Percentiles rank a stretch among this genome's conserved stretches.
phyloP scores from a whole-genome alignment of 345 rosid species.

The Tarenaya hassleriana region DNA sequence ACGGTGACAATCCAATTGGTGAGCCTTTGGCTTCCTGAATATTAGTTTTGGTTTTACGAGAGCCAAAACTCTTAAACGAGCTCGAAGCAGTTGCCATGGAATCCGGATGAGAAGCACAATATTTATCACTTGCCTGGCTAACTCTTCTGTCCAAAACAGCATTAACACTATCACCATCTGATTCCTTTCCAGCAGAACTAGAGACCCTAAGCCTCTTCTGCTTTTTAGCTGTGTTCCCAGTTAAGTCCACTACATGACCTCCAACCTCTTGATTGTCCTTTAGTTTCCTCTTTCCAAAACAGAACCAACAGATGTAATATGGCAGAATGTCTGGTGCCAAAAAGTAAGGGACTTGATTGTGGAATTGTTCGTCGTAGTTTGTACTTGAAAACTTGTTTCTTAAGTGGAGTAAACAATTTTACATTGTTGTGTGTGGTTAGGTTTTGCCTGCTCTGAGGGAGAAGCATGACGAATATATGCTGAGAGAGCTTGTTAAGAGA shows the following conservation, averaged over 20 bases:
- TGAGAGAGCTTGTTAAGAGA: slow-evolving; percentile 74
- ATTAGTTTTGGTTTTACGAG: slow-evolving; percentile 29
- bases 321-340: no score
- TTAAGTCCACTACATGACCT: slow-evolving; percentile 33
- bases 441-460: slow-evolving; percentile 61
- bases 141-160: slow-evolving; percentile 44
- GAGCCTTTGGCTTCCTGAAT: slow-evolving; percentile 37
- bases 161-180: slow-evolving; percentile 41
- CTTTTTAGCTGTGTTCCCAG: slow-evolving; percentile 47
- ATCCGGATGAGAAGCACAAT: slow-evolving; percentile 24
- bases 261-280: slow-evolving; percentile 38
- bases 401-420: not conserved
- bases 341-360: not conserved
- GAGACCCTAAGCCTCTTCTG: slow-evolving; percentile 55
- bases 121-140: slow-evolving; percentile 28
- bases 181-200: slow-evolving; percentile 54
- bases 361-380: not conserved
- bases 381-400: slow-evolving; percentile 1
- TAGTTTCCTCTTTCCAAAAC: slow-evolving; percentile 64
- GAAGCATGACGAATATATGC: slow-evolving; percentile 80
- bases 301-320: no score
- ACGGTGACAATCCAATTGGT: slow-evolving; percentile 50
- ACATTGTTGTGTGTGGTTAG: slow-evolving; percentile 29
- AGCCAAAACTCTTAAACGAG: slow-evolving; percentile 67
- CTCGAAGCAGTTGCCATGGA: slow-evolving; percentile 53